Percentiles rank a stretch among this genome's conserved stretches.
Evolutionary conservation across 805 yeast genomes (phyloP).

Genomic region (Lipomyces yamanashiensis): DNA sequence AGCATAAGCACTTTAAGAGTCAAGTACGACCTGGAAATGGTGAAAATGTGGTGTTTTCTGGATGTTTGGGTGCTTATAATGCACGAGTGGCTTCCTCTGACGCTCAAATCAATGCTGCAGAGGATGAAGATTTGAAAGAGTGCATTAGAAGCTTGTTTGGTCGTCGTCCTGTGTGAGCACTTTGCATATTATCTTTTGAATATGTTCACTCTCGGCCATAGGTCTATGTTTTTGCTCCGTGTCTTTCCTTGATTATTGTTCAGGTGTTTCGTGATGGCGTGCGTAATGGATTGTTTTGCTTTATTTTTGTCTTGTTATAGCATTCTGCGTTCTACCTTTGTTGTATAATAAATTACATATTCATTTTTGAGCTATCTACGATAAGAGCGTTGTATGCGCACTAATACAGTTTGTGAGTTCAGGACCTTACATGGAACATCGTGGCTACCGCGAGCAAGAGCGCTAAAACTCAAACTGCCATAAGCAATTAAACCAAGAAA

Average conservation of each 20-base stretch:
- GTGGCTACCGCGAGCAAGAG: too few relatives aligned
- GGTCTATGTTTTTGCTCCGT: neutral
- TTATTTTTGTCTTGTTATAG: neutral
- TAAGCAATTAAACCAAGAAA: neutral
- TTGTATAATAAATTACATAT: too few relatives aligned
- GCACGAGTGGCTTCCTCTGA: slow-evolving; percentile 8
- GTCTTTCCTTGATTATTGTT: neutral
- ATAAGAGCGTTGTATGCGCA: too few relatives aligned
- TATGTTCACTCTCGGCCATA: neutral
- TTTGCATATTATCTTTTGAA: neutral
- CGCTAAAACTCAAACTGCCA: too few relatives aligned
- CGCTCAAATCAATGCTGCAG: slow-evolving; percentile 4
- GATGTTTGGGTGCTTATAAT: slow-evolving; percentile 19
- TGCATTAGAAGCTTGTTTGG: slow-evolving; percentile 29
- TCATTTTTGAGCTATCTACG: too few relatives aligned
- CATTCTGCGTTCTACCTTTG: neutral
- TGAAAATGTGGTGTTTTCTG: slow-evolving; percentile 10
- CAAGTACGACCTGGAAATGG: neutral
- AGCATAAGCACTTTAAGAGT: neutral
- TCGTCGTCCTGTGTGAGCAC: slow-evolving; percentile 19
- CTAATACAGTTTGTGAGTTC: too few relatives aligned
- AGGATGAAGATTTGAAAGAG: slow-evolving; percentile 20
- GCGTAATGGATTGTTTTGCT: neutral
- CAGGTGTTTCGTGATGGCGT: neutral
- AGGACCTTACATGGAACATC: too few relatives aligned